These are phyloP conservation scores for Argentina anserina DNA, from an alignment of 306 rosid species.

Conservation along the genomic window DNA sequence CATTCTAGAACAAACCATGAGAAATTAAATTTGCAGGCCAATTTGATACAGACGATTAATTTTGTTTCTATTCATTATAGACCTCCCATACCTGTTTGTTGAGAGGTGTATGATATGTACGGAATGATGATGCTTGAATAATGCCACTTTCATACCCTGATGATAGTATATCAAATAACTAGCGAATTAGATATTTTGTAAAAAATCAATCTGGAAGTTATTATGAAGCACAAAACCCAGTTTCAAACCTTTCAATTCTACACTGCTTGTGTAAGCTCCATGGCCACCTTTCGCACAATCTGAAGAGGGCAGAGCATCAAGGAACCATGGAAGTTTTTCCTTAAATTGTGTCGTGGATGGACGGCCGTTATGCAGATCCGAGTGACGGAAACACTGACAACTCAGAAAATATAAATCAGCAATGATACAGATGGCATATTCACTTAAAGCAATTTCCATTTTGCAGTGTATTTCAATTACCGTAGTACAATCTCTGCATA, in stretches of 20 bases:
- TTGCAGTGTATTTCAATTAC: slow-evolving; percentile 37
- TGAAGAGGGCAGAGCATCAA: slow-evolving; percentile 86
- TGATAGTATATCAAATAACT: neutral
- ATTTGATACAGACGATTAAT: slow-evolving; percentile 19
- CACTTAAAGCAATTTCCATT: slow-evolving; percentile 9
- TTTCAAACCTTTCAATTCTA: slow-evolving; percentile 75
- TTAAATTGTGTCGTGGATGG: slow-evolving; percentile 80
- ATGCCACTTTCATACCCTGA: slow-evolving; percentile 72
- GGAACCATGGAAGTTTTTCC: slow-evolving; percentile 97
- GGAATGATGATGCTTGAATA: slow-evolving; percentile 88
- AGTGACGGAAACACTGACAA: slow-evolving; percentile 85
- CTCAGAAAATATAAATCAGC: slow-evolving; percentile 21
- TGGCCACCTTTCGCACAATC: slow-evolving; percentile 99
- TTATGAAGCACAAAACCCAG: slow-evolving; percentile 12
- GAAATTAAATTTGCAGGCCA: slow-evolving; percentile 7
- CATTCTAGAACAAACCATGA: slow-evolving; percentile 46
- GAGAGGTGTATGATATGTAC: slow-evolving; percentile 94
- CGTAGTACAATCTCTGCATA: slow-evolving; percentile 93
- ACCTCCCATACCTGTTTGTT: slow-evolving; percentile 75
- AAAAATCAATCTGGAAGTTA: slow-evolving; percentile 5
- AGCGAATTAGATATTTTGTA: neutral
- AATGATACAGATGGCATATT: slow-evolving; percentile 3
- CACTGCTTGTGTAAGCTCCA: slow-evolving; percentile 95
- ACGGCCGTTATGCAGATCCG: slow-evolving; percentile 63
- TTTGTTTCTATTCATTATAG: neutral